A percentile compares a stretch with the other conserved stretches of the same genome.
Evolutionary conservation across 164 flowering plant species (phyloP).

Genomic region (Tetrastigma voinierianum): DNA sequence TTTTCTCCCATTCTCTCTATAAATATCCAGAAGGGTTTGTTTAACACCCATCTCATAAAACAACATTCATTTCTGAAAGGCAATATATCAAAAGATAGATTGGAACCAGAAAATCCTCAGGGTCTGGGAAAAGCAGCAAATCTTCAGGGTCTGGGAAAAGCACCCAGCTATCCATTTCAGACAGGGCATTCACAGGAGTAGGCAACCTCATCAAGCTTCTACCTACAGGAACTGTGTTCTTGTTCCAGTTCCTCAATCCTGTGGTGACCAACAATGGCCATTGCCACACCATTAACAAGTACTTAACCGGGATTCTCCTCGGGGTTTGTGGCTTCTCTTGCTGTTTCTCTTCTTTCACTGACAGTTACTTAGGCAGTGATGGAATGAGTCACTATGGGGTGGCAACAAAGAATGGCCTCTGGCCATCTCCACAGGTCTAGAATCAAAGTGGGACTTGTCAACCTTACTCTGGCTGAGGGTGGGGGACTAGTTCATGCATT

Average conservation of each 20-base stretch:
- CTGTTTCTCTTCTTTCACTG: slow-evolving; percentile 67
- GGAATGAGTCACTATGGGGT: slow-evolving; percentile 61
- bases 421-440: slow-evolving; percentile 50
- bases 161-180: slow-evolving; percentile 6
- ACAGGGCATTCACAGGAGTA: slow-evolving; percentile 41
- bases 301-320: slow-evolving; percentile 45
- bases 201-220: slow-evolving; percentile 78
- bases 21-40: not conserved
- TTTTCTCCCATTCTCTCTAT: slow-evolving; percentile 10
- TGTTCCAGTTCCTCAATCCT: slow-evolving; percentile 77
- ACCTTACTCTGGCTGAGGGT: slow-evolving; percentile 44
- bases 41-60: not conserved
- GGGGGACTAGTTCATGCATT: slow-evolving; percentile 76
- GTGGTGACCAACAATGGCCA: slow-evolving; percentile 73
- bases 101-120: too few species aligned
- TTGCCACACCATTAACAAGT: slow-evolving; percentile 65
- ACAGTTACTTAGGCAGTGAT: slow-evolving; percentile 56
- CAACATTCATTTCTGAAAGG: too few species aligned
- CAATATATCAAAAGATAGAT: too few species aligned
- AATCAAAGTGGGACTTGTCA: too few species aligned
- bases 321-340: slow-evolving; percentile 59
- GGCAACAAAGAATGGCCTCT: slow-evolving; percentile 62
- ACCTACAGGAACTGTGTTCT: slow-evolving; percentile 86
- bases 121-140: too few species aligned
- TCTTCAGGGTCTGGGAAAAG: not conserved